These are phyloP conservation scores for Alnus glutinosa DNA, from an alignment of 306 rosid species.

Conservation along the genomic window DNA sequence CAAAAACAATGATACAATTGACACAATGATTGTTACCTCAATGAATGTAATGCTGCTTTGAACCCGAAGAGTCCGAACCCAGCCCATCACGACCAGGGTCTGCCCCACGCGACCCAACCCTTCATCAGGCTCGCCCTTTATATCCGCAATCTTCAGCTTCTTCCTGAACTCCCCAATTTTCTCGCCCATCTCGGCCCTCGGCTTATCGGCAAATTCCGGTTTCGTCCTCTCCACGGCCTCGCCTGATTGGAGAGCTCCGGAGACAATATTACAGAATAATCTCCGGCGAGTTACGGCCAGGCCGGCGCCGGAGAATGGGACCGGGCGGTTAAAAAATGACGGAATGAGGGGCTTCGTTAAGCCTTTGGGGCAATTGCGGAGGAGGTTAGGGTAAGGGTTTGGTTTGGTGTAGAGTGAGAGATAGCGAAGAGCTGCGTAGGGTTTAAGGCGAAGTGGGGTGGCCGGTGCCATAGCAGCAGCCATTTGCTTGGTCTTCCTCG, in stretches of 20 bases:
- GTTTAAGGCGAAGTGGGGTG: conserved; percentile 37
- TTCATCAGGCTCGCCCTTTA: conserved; percentile 54
- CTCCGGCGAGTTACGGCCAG: conserved; percentile 26
- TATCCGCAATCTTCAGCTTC: conserved; percentile 68
- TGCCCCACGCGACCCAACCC: conserved; percentile 62
- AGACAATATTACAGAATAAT: conserved; percentile 37
- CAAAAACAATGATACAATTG: not conserved
- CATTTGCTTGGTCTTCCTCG: conserved; percentile 25
- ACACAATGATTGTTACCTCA: conserved; percentile 49
- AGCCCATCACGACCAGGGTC: conserved; percentile 56
- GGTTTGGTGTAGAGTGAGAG: conserved; percentile 29
- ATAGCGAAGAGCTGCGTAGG: conserved; percentile 36
- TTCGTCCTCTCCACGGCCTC: conserved; percentile 40
- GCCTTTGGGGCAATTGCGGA: not conserved
- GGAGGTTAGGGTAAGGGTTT: not conserved
- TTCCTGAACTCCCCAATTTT: conserved; percentile 69
- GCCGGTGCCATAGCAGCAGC: conserved; percentile 46
- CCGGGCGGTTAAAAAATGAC: conserved; percentile 24
- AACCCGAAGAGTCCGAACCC: conserved; percentile 87
- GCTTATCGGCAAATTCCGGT: conserved; percentile 21
- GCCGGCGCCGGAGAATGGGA: conserved; percentile 16
- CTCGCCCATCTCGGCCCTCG: conserved; percentile 28
- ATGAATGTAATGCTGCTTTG: conserved; percentile 82
- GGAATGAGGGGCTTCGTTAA: conserved; percentile 20
- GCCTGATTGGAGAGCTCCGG: conserved; percentile 50